These are phyloP conservation scores for Ulota crispa DNA, from an alignment of 225 moss, liverwort and hornwort species.

Conservation along the genomic window DNA sequence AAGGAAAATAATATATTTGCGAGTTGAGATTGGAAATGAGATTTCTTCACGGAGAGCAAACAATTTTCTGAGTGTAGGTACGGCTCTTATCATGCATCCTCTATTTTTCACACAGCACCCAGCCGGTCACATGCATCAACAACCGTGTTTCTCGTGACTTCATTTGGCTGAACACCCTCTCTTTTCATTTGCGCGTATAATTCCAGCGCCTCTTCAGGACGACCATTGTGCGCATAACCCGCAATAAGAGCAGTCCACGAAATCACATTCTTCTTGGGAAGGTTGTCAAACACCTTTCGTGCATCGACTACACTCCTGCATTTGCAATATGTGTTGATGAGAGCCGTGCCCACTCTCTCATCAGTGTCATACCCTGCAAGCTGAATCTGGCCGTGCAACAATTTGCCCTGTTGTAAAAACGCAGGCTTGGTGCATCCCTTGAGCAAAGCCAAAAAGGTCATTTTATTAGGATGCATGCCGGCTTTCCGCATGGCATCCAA, in stretches of 20 bases:
- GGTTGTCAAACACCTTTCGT: constrained; percentile 43
- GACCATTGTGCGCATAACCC: constrained; percentile 38
- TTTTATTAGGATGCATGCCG: constrained; percentile 41
- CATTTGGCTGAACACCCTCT: constrained; percentile 51
- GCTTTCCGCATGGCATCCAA: constrained; percentile 43
- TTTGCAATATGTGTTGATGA: constrained; percentile 45
- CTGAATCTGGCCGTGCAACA: constrained; percentile 43
- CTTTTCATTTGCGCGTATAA: constrained; percentile 44
- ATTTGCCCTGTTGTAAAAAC: constrained; percentile 28
- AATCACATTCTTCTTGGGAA: constrained; percentile 41
- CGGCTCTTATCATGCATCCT: background rate
- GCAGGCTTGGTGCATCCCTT: constrained; percentile 44
- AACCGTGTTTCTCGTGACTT: constrained; percentile 43
- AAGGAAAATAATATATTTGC: background rate
- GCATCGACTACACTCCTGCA: constrained; percentile 52
- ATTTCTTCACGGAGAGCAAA: background rate
- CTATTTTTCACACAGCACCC: constrained; percentile 48
- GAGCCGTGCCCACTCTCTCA: constrained; percentile 47
- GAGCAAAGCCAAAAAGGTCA: constrained; percentile 51
- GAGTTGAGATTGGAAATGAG: background rate
- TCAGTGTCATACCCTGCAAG: constrained; percentile 38
- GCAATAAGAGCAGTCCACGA: constrained; percentile 59
- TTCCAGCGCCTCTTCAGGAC: constrained; percentile 47
- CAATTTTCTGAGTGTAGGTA: background rate
- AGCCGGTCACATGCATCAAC: constrained; percentile 41